These are phyloP conservation scores for Trypanosoma cruzi DNA, from an alignment of 208 protist genomes.

Conservation along the genomic window DNA sequence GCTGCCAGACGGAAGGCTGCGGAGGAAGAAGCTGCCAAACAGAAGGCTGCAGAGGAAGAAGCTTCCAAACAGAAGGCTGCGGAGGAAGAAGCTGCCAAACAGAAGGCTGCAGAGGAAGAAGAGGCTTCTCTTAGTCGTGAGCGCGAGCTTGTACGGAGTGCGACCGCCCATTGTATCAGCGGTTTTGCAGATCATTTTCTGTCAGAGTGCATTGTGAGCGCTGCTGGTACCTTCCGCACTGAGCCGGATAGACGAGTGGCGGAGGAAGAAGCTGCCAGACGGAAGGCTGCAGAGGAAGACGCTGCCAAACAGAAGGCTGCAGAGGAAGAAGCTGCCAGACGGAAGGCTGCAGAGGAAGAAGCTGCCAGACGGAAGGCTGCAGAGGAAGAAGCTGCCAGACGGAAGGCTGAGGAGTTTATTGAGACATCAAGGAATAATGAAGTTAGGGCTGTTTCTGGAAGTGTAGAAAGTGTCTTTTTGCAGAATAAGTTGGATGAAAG, in stretches of 20 bases:
- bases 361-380: too few relatives aligned
- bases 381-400: slow-evolving; percentile 11
- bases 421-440: too few relatives aligned
- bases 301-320: too few relatives aligned
- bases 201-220: background rate
- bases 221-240: background rate
- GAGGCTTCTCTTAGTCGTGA: background rate
- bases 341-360: too few relatives aligned
- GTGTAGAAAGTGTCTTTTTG: too few relatives aligned
- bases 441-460: too few relatives aligned
- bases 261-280: too few relatives aligned
- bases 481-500: too few relatives aligned
- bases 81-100: slow-evolving; percentile 19
- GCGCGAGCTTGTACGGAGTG: background rate
- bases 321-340: too few relatives aligned
- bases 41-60: slow-evolving; percentile 21
- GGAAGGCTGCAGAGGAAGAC: too few relatives aligned
- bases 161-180: background rate
- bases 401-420: too few relatives aligned
- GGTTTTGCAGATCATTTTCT: background rate
- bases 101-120: slow-evolving; percentile 1
- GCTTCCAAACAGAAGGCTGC: slow-evolving; percentile 15
- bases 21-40: slow-evolving; percentile 23
- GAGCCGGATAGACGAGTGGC: background rate
- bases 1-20: slow-evolving; percentile 14